Base-by-base conservation (phyloP, 495 filamentous ascomycete genomes). In the Neurospora sp. region DNA sequence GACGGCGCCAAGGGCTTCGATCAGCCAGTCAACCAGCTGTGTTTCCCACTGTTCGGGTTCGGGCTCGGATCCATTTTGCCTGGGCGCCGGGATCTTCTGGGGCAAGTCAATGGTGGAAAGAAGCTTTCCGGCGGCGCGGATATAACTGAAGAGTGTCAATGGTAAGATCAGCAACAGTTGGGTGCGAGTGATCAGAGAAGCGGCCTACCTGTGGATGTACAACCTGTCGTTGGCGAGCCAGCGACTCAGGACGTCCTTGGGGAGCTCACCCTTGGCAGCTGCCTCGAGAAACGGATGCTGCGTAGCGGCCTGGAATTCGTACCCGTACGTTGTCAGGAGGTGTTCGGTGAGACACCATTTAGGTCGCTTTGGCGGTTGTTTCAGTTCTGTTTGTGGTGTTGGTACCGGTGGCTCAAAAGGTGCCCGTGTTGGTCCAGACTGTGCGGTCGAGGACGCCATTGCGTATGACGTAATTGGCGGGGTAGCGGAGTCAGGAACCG, bases 221-320 rank as follows among this genome's bases (percentile, higher is more conserved):
- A 93, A 85, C 10, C 90, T 83, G 82, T 94, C 92, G 81, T 93
- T 91, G 31, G 90, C 86, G 48, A 94, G 87, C 92, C 92, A 94
- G 79, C 87, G 84, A 42, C 87, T 85, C 15, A 94, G 86, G 0
- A 82, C 78, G 2, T 81, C 75, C 62, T 88, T 87, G 28, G 87
- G 80, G 39, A 94, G 84, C 5, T 83, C 86, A 72, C 92, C 92
- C 70, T 84, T 81, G 36, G 91, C 91, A 36, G 91, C 91, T 71
- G 87, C 84, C 34, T 85, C 83, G 71, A 94, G 89, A 84, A 94
- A 94, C 1, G 88, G 86, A 74, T 89, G 85, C 72, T 88, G 88
- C 24, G 91, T 93, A 69, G 91, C 89, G 17, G 79, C 77, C 21
- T 81, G 81, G 78, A 89, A 87, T 72, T 84, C 77, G 10, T 76